A percentile compares a stretch with the other conserved stretches of the same genome.
Conservation (phyloP, 2,329 filamentous ascomycete species). For the Onygena corvina region DNA sequence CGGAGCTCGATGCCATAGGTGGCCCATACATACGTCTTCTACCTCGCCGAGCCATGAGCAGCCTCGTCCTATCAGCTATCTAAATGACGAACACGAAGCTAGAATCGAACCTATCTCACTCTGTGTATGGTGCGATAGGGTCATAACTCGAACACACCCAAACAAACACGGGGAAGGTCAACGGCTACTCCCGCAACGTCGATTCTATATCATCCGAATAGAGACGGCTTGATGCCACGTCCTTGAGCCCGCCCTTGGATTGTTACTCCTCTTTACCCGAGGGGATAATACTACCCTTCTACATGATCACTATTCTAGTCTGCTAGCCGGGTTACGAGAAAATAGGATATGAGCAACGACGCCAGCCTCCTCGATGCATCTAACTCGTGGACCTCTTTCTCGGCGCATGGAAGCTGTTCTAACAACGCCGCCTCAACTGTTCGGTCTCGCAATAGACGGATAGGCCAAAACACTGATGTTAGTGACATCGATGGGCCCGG, state of each 20-base stretch:
- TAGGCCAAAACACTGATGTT: constrained; percentile 30
- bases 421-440: constrained; percentile 29
- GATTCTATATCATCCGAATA: not conserved
- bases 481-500: constrained; percentile 17
- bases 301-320: not conserved
- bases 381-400: constrained; percentile 23
- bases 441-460: constrained; percentile 33
- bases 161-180: not conserved
- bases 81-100: constrained; percentile 3
- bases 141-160: not conserved
- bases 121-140: not conserved
- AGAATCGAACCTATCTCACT: not conserved
- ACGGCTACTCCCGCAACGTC: not conserved
- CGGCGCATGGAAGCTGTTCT: constrained; percentile 22
- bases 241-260: not conserved
- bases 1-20: not conserved
- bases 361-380: constrained; percentile 27
- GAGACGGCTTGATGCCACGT: not conserved
- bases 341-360: constrained; percentile 34
- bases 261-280: not conserved
- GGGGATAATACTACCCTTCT: not conserved
- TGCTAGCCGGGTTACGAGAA: not conserved
- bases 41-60: not conserved
- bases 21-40: not conserved
- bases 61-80: not conserved